These are phyloP conservation scores for Theileria parva DNA, from an alignment of 169 alveolate genomes.

Conservation along the genomic window DNA sequence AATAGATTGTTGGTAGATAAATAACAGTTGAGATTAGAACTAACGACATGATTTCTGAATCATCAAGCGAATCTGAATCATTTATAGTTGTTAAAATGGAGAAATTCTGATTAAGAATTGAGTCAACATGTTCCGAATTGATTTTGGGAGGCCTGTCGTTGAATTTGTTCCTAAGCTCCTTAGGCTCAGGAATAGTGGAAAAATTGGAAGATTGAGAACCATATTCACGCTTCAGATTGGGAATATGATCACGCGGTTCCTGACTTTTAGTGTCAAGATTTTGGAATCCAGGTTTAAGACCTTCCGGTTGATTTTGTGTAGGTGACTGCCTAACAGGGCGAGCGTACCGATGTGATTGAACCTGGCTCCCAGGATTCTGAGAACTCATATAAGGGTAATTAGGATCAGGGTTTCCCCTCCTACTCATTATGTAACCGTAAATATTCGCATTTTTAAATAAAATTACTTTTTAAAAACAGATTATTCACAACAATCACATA, in stretches of 20 bases:
- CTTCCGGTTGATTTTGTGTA: slow-evolving; percentile 1
- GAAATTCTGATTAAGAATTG: slow-evolving; percentile 18
- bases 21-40: background rate
- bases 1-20: background rate
- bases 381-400: slow-evolving; percentile 4
- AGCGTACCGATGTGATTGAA: slow-evolving; percentile 1
- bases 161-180: background rate
- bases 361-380: background rate
- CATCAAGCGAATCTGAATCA: slow-evolving; percentile 16
- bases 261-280: background rate
- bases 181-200: background rate
- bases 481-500: background rate
- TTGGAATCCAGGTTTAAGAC: slow-evolving; percentile 1
- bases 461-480: background rate
- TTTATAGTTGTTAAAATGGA: slow-evolving; percentile 3
- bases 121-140: slow-evolving; percentile 10
- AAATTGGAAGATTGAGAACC: background rate
- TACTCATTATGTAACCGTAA: background rate
- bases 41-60: slow-evolving; percentile 9
- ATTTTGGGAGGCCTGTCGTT: background rate
- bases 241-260: slow-evolving; percentile 9
- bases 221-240: slow-evolving; percentile 21
- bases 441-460: background rate
- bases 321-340: background rate
- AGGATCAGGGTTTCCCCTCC: slow-evolving; percentile 1